Base-by-base conservation (phyloP, 2,329 filamentous ascomycete genomes). In the Phialocephala subalpina region DNA sequence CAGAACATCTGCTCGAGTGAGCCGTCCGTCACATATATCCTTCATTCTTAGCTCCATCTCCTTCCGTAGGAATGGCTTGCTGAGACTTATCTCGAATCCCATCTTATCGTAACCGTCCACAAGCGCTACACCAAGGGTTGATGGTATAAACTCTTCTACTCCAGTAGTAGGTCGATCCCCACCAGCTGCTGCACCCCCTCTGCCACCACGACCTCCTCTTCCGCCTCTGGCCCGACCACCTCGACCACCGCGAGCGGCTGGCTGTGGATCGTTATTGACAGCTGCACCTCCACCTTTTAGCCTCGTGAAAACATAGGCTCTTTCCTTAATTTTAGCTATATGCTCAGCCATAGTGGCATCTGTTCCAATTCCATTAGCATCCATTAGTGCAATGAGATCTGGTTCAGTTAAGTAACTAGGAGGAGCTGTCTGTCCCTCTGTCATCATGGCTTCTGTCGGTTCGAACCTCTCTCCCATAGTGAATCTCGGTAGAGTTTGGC, bases 341-440 rank as follows among this genome's bases (percentile, higher is more conserved):
- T 99, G 96, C 74, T 99, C 96, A 0, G 96, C 96, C 96, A 99
- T 99, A 0, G 96, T 99, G 7, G 96, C 96, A 80, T 99, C 96
- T 11, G 96, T 99, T 14, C 96, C 96, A 70, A 99, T 99, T 1
- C 96, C 96, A 76, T 99, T 99, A 53, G 93, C 94, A 80, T 99
- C 96, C 96, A 99, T 99, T 12, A 99, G 86, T 2, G 91, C 92
- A 76, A 99, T 97, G 29, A 99, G 84, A 77, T 99, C 96, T 0
- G 96, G 94, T 77, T 99, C 96, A 0, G 96, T 98, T 35, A 99
- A 84, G 76, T 97, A 97, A 25, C 86, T 87, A 0, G 96, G 96
- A 14, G 94, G 84, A 0, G 86, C 87, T 0, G 96, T 99, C 78
- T 97, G 92, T n/a, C 96, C 95, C 73, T 98, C 94, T 0, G 87